Base-by-base conservation (phyloP, 139 green algal genomes). In the Volvox africanus region DNA sequence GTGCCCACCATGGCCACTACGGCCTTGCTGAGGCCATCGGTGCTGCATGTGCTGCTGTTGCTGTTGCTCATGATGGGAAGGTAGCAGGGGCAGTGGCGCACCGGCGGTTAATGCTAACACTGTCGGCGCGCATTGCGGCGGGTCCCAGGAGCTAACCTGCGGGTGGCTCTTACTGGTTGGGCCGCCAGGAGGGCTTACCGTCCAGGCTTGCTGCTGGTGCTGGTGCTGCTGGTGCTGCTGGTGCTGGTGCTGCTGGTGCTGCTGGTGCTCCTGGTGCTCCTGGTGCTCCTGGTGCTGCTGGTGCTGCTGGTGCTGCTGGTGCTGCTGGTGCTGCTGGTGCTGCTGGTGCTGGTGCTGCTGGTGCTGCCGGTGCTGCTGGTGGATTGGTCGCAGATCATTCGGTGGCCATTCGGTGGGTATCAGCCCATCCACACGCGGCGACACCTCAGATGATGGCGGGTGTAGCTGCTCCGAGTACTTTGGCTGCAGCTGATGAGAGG, bases 201-300 rank as follows among this genome's bases (percentile, higher is more conserved):
- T 2, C 21, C 65, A 28, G 24, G 13, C 76, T 32, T 55, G 76
- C 75, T 11, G 6, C 75, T 22, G 17, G 18, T n/a, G 73, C 73
- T 80, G 20, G 30, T 80, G 73, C 73, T 13, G 28, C 18, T 50
- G 73, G 30, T 44, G 18, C 26, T 50, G 73, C 73, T 37, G 73
- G 30, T 44, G 26, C 26, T 80, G 73, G 30, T 80, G 73, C 73
- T 80, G 73, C 73, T 50, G 73, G 30, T 80, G 73, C n/a, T 80
- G 73, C 26, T 80, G 73, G 3, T 80, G 73, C 6, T 44, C 30
- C 73, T 80, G 12, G 30, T 44, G 73, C n/a, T 17, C 11, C 77
- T 65, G 77, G 36, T 82, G 77, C 77, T 82, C 36, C 77, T 65
- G 77, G 18, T 82, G 35, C 33, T 82, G 77, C 35, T 82, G 77